Evolutionary conservation across 306 rosid species (phyloP), one percentile per base, ranked within the genome.

Genomic region (Casuarina equisetifolia): DNA sequence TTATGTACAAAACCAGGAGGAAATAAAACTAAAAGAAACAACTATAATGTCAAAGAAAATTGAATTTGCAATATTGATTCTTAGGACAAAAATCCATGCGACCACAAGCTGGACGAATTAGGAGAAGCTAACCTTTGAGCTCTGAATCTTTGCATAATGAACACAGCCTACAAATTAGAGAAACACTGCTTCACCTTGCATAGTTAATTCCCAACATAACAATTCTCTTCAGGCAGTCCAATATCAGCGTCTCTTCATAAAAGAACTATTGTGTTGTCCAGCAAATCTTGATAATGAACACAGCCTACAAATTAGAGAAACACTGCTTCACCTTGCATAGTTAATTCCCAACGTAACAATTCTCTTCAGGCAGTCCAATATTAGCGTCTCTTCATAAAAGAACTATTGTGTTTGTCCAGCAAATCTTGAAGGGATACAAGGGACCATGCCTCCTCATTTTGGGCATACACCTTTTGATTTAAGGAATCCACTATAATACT

Each of bases 381-480:
- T 87, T 78, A 87, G 57, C 68, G 83, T 63, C 86, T 84, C 73
- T 79, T 79, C 54, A 57, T 5, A 52, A 84, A 76, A 82, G 85
- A 82, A 79, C 78, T 88, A 81, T 83, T 86, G 75, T 91, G 96
- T 85, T 90, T 74, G 84, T 90, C 97, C 36, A 93, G 81, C 84
- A 90, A 82, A 58, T 85, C 86, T 79, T 90, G 89, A 71, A 93
- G 91, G 52, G 96, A 82, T 75, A 88, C 90, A 67, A 87, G 85
- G 70, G 91, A 83, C 97, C 97, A 91, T 2, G 76, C 76, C 54
- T 89, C 96, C 76, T 85, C 96, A 5, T 73, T 85, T 82, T 91
- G 97, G 70, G 97, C 97, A 70, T 90, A 90, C 57, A 93, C 82
- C 72, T 88, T 89, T 66, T 90, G 96, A 78, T 87, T 84, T 70